Conservation (phyloP, 116 monocot species). For the Trichopus zeylanicus region DNA sequence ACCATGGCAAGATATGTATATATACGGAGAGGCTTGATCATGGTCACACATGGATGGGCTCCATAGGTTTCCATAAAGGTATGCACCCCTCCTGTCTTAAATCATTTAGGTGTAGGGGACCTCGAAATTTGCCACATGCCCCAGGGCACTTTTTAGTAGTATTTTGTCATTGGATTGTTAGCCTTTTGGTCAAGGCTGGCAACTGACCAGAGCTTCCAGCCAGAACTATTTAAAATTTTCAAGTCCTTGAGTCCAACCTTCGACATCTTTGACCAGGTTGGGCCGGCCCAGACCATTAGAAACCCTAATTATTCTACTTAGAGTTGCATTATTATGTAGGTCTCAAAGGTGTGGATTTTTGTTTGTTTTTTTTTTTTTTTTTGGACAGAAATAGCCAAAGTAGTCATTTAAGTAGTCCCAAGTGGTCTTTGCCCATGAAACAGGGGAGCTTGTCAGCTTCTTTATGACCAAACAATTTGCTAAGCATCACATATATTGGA, state of each 20-base stretch:
- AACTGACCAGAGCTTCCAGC: too few relatives aligned
- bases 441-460: background rate
- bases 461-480: background rate
- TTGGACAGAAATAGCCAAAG: too few relatives aligned
- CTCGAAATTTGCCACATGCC: background rate
- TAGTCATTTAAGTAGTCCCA: too few relatives aligned
- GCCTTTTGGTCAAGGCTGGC: too few relatives aligned
- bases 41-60: conserved; percentile 41
- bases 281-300: too few relatives aligned
- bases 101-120: conserved; percentile 6
- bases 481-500: background rate
- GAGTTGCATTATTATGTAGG: too few relatives aligned
- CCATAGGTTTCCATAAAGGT: conserved; percentile 21
- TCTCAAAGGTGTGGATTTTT: too few relatives aligned
- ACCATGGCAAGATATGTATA: background rate
- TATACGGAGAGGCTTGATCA: background rate
- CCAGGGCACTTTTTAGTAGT: background rate
- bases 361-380: too few relatives aligned
- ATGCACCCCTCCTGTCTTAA: conserved; percentile 13
- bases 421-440: background rate
- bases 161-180: background rate
- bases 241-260: background rate
- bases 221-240: too few relatives aligned
- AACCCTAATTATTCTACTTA: background rate
- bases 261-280: background rate